Evolutionary conservation across 805 yeast species (phyloP), one percentile per base, ranked within the genome.

Genomic region (Cyberlindnera samutprakarnensis): DNA sequence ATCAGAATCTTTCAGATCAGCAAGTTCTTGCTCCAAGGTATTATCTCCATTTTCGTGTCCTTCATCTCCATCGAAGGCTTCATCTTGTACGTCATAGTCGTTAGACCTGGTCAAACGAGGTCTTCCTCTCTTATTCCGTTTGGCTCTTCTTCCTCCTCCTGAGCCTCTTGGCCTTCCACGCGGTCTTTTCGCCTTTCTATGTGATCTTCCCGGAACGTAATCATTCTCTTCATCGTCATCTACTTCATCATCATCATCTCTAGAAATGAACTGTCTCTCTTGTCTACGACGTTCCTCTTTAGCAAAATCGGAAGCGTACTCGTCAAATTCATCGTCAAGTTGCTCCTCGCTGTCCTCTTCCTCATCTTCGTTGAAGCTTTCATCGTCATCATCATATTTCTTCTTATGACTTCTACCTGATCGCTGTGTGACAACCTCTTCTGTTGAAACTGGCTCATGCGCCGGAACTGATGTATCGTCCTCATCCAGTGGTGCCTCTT

Each of bases 11-110:
- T 35, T 33, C 22, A 48, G 35, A n/a, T 43, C 51, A 4, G 43
- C 41, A 12, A 83, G 61, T 51, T 83, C 94, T 41, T 78, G 75
- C 31, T 71, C 71, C 21, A 82, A 36, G 0, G 73, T 58, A 9
- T 43, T 49, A 6, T 43, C 49, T n/a, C 45, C 51, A 12, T 46
- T 51, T 14, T 41, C 47, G 14, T 47, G 55, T 16, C 51, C 57
- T n/a, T 54, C 61, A 10, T 44, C 54, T 7, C 24, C 35, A 30
- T 39, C 44, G 6, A 11, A 38, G 29, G 15, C 53, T 42, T 21
- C 54, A 39, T 33, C 51, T 36, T 42, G 57, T 47, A 27, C 25
- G 24, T 14, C 39, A 27, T 28, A 42, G 7, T 30, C 13, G 18
- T 14, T 6, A 22, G 12, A 19, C 10, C 15, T 14, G 12, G 17